Evolutionary conservation across 2,329 filamentous ascomycete species (phyloP).

Genomic region (Piedraia hortae): DNA sequence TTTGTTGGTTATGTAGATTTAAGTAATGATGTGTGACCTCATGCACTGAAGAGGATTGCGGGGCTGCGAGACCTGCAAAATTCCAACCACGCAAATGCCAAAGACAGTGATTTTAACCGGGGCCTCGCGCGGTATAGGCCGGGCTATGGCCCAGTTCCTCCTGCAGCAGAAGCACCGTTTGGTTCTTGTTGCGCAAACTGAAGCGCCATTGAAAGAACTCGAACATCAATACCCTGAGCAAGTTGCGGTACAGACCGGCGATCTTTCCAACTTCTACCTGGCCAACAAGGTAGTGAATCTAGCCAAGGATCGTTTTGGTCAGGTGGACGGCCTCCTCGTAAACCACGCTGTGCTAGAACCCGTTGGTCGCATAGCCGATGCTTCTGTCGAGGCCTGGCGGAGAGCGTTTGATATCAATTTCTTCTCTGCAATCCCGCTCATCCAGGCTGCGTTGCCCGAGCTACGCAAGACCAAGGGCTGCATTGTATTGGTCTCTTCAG

Average conservation of each 20-base stretch:
- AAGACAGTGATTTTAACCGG: conserved; percentile 29
- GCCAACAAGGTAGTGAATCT: conserved; percentile 34
- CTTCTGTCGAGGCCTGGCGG: conserved; percentile 47
- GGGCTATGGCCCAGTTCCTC: conserved; percentile 31
- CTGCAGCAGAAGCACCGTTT: conserved; percentile 27
- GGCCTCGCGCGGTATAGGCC: conserved; percentile 37
- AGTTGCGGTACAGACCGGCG: conserved; percentile 29
- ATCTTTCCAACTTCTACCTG: conserved; percentile 26
- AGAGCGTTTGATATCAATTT: conserved; percentile 58
- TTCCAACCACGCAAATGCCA: conserved; percentile 1
- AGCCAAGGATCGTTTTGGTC: conserved; percentile 34
- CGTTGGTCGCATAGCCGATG: conserved; percentile 40
- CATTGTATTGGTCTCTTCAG: conserved; percentile 56
- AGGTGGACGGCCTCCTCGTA: conserved; percentile 54
- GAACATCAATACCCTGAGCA: conserved; percentile 24
- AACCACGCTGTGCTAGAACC: conserved; percentile 71
- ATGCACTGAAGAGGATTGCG: too few relatives aligned
- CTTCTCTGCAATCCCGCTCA: conserved; percentile 54
- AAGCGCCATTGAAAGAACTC: conserved; percentile 25
- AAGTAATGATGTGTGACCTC: too few relatives aligned
- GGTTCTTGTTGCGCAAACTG: conserved; percentile 27
- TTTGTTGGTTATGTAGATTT: too few relatives aligned
- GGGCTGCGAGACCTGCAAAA: too few relatives aligned
- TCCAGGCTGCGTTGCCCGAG: conserved; percentile 42
- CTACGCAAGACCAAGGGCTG: conserved; percentile 41